Conservation (phyloP, 1,284 basidiomycete species). For the Trichosporon sp. region DNA sequence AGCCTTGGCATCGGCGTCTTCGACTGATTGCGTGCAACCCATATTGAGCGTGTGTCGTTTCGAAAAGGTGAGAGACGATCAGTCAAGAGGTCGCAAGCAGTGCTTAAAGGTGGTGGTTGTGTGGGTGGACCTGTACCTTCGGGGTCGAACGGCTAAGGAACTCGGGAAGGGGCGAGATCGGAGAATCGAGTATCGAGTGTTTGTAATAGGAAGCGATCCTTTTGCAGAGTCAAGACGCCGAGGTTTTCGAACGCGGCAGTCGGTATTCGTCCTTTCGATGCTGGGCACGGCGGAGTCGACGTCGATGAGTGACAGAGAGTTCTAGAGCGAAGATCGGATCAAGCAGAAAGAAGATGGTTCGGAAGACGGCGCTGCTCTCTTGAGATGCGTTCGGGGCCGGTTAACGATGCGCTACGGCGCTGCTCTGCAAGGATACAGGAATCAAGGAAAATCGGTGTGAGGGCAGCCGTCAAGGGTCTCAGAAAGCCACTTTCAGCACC, state of each 20-base stretch:
- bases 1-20: slow-evolving; percentile 56
- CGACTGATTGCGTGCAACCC: slow-evolving; percentile 59
- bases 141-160: slow-evolving; percentile 10
- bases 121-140: background rate
- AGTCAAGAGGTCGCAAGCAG: background rate
- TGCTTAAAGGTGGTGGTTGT: background rate
- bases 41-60: slow-evolving; percentile 38
- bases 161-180: slow-evolving; percentile 11
- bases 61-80: background rate
- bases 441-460: background rate
- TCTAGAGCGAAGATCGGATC: background rate
- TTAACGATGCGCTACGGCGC: background rate
- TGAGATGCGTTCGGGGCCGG: slow-evolving; percentile 9
- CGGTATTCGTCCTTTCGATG: slow-evolving; percentile 1
- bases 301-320: background rate
- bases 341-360: background rate
- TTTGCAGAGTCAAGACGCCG: slow-evolving; percentile 7
- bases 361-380: slow-evolving; percentile 3
- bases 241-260: slow-evolving; percentile 8
- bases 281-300: background rate
- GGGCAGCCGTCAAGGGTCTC: background rate
- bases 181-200: background rate
- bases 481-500: background rate
- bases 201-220: slow-evolving; percentile 6
- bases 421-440: slow-evolving; percentile 9